Base-by-base conservation (phyloP, 441 rosid species). In the Lepidium campestre region DNA sequence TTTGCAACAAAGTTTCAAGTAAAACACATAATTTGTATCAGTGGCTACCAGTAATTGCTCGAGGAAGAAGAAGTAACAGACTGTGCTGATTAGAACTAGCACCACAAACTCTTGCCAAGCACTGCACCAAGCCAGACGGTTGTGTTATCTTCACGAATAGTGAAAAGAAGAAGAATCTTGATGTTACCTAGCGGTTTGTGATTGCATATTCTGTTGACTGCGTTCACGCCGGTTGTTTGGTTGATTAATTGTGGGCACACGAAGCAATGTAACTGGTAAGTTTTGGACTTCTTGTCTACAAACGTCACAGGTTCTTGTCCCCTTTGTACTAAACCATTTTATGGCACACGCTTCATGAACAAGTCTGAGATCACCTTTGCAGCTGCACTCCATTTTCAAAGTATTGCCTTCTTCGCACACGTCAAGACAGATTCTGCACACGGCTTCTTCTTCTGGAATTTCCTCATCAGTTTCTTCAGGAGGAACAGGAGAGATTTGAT, bases 101-200 rank as follows among this genome's bases (percentile, higher is more conserved):
- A 91, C 96, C 64, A 86, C 94, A 77, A 94, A 87, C 73, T 91
- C 99, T 77, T 91, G 99, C 99, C 97, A 91, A 46, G 86, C 93
- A 79, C 99, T 93, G 92, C 83, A 83, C 35, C 70, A 68, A 61
- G 15, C 44, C 59, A 67, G 57, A 25, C 57, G 75, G 19, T 27
- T 58, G 36, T 65, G 34, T 23, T 70, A 53, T 71, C 56, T 56
- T 4, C 25, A 65, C 46, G 71, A 29, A 25, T 7, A 22, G 48
- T 50, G 61, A 40, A 15, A 65, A 53, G 5, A 37, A 13, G 18
- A 61, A 13, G 14, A 31, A 15, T 47, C 4, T 67, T 27, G 1
- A 20, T 44, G 53, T 70, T 81, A 89, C 99, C 93, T 91, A 65
- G 76, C 62, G 36, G 78, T 29, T 79, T 78, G 87, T n/a, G 90